Evolutionary conservation across 202 grass and related monocot genomes (phyloP), one percentile per base, ranked within the genome.

Genomic region (Dendrocalamus latiflorus): DNA sequence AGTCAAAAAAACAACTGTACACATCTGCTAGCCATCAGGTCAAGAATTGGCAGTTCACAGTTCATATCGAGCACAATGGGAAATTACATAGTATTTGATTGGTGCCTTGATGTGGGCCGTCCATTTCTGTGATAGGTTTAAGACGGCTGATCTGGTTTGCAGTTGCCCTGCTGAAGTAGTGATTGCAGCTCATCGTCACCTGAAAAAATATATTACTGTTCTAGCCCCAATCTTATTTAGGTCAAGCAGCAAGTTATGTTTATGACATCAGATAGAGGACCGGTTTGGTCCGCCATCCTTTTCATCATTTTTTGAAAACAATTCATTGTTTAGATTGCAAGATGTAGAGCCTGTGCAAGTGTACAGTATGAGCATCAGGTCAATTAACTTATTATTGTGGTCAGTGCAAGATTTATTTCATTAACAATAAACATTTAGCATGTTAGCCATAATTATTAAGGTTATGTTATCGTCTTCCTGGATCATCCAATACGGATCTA

Each of bases 281-380:
- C 18, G 3, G 41, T 65, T 67, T 21, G 38, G 26, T 70, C 51
- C 14, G 22, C 82, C 24, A 4, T 44, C 33, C 16, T 47, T 79
- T 65, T 60, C 1, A 24, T 69, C 28, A 51, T 60, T 48, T 54
- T 20, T 21, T 7, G 37, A 49, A 39, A 89, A 20, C 11, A 54
- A 26, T 44, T 78, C 66, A 60, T 68, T 78, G 36, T 63, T 66
- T 86, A 61, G 78, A 41, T 20, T 68, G 33, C n/a, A 65, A 86
- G 68, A 34, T 90, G 60, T 86, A 80, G 70, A 68, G 33, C 88
- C 84, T 90, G 42, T 86, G 79, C 79, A 86, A 90, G 69, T 86
- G 84, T 90, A 83, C 79, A 90, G 79, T 86, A 79, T 86, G 79
- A 78, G 74, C 79, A 74, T 68, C 28, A 75, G 83, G 78, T 8